A percentile compares a stretch with the other conserved stretches of the same genome.
These are phyloP conservation scores for Plectosphaerella sp. DNA, from an alignment of 2,329 filamentous ascomycete species.

Conservation along the genomic window DNA sequence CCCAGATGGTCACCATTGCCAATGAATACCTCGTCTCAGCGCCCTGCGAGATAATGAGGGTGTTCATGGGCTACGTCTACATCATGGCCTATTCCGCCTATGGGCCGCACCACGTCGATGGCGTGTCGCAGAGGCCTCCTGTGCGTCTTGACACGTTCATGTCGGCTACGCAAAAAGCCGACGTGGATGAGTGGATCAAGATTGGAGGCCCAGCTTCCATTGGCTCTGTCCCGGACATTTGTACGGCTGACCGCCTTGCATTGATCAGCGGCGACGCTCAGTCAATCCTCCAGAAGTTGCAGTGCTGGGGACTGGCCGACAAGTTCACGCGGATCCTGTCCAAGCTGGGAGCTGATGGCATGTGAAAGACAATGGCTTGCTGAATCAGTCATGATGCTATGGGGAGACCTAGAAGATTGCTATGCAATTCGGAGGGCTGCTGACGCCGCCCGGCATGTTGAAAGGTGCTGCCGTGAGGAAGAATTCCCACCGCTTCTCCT, in stretches of 20 bases:
- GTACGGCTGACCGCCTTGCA: constrained; percentile 8
- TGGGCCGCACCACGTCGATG: constrained; percentile 6
- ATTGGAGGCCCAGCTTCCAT: constrained; percentile 18
- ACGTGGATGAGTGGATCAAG: constrained; percentile 16
- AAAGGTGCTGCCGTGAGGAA: constrained; percentile 44
- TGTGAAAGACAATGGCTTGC: constrained; percentile 19
- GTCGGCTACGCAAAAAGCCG: constrained; percentile 3
- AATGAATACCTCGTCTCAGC: constrained; percentile 22
- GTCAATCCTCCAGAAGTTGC: constrained; percentile 15
- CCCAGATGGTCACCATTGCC: constrained; percentile 22
- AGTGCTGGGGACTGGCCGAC: constrained; percentile 21
- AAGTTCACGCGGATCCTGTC: constrained; percentile 21
- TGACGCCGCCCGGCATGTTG: constrained; percentile 40
- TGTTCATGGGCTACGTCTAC: constrained; percentile 26
- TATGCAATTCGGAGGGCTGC: constrained; percentile 38
- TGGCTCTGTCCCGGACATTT: constrained; percentile 16
- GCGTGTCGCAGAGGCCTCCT: neutral
- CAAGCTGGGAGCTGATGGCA: neutral
- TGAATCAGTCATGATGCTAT: neutral
- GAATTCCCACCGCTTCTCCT: constrained; percentile 42
- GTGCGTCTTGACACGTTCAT: constrained; percentile 16
- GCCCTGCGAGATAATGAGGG: constrained; percentile 23
- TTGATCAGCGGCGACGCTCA: constrained; percentile 18
- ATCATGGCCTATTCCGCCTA: constrained; percentile 20
- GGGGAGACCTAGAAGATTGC: constrained; percentile 32